Percentiles rank a stretch among this genome's conserved stretches.
Evolutionary conservation across 192 early-diverging fungal species (phyloP).

Genomic region (Coemansia guatemalensis): DNA sequence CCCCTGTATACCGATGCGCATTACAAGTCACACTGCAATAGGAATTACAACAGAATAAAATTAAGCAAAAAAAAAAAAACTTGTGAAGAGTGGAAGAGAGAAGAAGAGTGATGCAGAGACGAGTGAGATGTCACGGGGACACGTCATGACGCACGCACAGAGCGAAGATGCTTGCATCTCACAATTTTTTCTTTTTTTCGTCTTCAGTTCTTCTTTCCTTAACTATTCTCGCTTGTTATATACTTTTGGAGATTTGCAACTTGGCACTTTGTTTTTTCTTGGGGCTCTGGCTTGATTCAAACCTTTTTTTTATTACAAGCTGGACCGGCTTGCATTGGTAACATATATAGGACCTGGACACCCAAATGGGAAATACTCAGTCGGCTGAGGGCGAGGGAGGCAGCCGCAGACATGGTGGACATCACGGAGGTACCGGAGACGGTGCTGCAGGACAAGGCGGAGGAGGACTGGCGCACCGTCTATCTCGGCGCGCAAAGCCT

Average conservation of each 20-base stretch:
- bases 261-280: constrained; percentile 4
- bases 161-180: not conserved
- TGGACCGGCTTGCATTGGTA: no score
- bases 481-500: constrained; percentile 47
- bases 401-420: constrained; percentile 31
- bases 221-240: not conserved
- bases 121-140: no score
- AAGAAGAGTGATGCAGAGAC: not conserved
- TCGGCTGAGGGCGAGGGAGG: constrained; percentile 39
- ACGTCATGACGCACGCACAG: no score
- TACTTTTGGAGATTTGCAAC: no score
- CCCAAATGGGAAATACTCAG: constrained; percentile 51
- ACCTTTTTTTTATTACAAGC: no score
- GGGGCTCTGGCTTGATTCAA: no score
- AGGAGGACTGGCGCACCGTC: constrained; percentile 35
- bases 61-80: constrained; percentile 1
- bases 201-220: constrained; percentile 4
- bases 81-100: not conserved
- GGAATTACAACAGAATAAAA: no score
- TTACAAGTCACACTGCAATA: constrained; percentile 2
- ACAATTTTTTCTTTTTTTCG: not conserved
- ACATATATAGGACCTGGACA: no score
- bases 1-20: no score
- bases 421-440: constrained; percentile 17
- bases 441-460: constrained; percentile 13